Conservation (phyloP, 1,284 basidiomycete species). For the Cystobasidium sp. region DNA sequence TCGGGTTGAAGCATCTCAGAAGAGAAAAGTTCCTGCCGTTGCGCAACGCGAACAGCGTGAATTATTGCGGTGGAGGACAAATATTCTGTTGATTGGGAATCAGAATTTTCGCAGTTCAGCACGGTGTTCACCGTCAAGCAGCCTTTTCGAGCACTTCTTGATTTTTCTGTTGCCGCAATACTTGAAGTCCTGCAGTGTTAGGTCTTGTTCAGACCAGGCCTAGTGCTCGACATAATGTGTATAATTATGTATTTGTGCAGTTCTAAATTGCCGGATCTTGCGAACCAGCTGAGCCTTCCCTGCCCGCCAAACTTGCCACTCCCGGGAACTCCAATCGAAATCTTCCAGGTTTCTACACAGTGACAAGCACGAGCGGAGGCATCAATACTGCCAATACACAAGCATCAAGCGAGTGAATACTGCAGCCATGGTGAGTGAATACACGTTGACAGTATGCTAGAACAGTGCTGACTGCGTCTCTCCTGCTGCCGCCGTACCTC, state of each 20-base stretch:
- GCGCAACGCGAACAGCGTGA: too few relatives aligned
- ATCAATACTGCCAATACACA: background rate
- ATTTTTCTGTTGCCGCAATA: background rate
- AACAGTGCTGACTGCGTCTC: constrained; percentile 6
- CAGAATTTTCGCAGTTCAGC: background rate
- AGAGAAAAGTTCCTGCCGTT: too few relatives aligned
- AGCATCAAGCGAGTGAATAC: constrained; percentile 27
- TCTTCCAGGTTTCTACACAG: constrained; percentile 7
- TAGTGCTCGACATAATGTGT: too few relatives aligned
- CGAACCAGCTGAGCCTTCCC: background rate
- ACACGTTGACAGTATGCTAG: constrained; percentile 2
- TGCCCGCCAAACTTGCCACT: background rate
- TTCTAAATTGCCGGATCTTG: too few relatives aligned
- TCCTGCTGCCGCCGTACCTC: background rate
- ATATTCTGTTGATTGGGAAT: too few relatives aligned
- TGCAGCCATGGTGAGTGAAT: constrained; percentile 27
- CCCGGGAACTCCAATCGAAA: constrained; percentile 2
- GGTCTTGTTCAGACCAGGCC: background rate
- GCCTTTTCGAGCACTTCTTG: too few relatives aligned
- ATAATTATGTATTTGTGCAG: too few relatives aligned
- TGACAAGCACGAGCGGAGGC: background rate
- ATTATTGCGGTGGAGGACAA: too few relatives aligned
- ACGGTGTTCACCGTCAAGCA: background rate
- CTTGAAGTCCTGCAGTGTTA: background rate
- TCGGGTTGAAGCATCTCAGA: too few relatives aligned